Evolutionary conservation across 768 basidiomycete species (phyloP), one percentile per base, ranked within the genome.

Genomic region (Mycena crocata): DNA sequence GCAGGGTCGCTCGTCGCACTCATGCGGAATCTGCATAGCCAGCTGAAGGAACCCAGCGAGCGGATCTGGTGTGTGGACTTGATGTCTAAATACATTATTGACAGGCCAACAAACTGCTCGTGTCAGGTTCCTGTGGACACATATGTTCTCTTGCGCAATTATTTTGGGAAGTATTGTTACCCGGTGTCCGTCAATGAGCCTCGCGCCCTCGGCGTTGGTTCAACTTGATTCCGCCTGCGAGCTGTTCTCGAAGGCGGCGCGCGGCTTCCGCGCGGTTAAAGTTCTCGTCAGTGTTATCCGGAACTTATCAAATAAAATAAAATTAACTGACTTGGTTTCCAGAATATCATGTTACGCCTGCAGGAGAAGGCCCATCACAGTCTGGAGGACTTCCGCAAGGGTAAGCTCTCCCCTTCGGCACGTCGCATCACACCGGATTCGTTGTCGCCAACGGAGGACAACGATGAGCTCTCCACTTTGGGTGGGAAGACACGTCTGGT

Each of bases 141-240:
- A 87, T 65, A 87, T 86, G 84, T 87, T 91, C 77, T 90, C 89
- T 23, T 90, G 88, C 72, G 85, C 89, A 89, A 92, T 93, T 67
- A 82, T 93, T 55, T 78, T 93, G 50, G 91, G 91, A 37, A 90
- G 90, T 24, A 90, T 93, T 37, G 91, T 92, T 14, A 93, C 91
- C 21, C 84, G 90, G 55, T 92, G 91, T 76, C 91, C 91, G 14
- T 92, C 91, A 21, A 91, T 92, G 87, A 91, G 90, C 70, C 77
- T 93, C 66, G 91, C 91, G 24, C 89, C 90, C 21, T 92, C 91
- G 26, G 91, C 91, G 5, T 83, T 93, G 12, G 84, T 87, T 10
- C 91, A 93, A 71, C 79, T 93, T 31, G 90, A 92, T 73, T 91
- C 91, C 0, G 91, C 91, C 8, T 92, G 90, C 69, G 88, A 91